Conservation (phyloP, 352 stramenopile species). For the Pythium rhizo-oryzae region DNA sequence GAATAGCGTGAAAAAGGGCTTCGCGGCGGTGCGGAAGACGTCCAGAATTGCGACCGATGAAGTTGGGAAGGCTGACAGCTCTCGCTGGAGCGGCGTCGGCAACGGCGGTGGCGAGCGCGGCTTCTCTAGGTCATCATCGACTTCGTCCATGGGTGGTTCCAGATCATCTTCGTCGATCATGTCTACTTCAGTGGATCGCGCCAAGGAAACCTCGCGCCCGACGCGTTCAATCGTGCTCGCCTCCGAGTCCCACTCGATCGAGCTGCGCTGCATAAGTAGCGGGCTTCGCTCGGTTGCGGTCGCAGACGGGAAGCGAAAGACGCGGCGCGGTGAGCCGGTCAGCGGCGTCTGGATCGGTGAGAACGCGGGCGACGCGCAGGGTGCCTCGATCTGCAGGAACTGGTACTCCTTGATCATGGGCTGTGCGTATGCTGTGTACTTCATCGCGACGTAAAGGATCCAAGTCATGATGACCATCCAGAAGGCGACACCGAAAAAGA, state of each 20-base stretch:
- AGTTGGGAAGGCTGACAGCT: constrained; percentile 41
- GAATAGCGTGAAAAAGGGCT: constrained; percentile 81
- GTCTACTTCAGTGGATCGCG: constrained; percentile 30
- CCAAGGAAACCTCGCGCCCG: constrained; percentile 13
- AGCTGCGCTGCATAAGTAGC: constrained; percentile 35
- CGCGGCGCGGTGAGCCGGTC: constrained; percentile 31
- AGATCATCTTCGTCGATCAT: constrained; percentile 44
- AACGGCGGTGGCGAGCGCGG: constrained; percentile 17
- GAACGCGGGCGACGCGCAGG: constrained; percentile 46
- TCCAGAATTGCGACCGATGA: constrained; percentile 32
- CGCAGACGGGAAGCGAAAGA: constrained; percentile 23
- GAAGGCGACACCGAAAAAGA: constrained; percentile 72
- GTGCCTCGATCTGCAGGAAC: constrained; percentile 68
- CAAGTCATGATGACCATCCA: constrained; percentile 56
- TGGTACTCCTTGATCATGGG: constrained; percentile 67
- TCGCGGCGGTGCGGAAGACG: constrained; percentile 63
- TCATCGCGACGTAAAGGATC: constrained; percentile 52
- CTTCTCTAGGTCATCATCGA: constrained; percentile 20
- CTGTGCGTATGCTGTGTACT: constrained; percentile 57
- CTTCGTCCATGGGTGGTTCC: background rate
- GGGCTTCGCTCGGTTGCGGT: constrained; percentile 43
- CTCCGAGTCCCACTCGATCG: constrained; percentile 23
- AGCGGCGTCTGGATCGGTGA: constrained; percentile 55
- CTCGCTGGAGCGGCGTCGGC: constrained; percentile 31
- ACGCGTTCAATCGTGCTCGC: constrained; percentile 29